Evolutionary conservation across 257 asterid species (phyloP).

Genomic region (Nyctanthes arbortristis): DNA sequence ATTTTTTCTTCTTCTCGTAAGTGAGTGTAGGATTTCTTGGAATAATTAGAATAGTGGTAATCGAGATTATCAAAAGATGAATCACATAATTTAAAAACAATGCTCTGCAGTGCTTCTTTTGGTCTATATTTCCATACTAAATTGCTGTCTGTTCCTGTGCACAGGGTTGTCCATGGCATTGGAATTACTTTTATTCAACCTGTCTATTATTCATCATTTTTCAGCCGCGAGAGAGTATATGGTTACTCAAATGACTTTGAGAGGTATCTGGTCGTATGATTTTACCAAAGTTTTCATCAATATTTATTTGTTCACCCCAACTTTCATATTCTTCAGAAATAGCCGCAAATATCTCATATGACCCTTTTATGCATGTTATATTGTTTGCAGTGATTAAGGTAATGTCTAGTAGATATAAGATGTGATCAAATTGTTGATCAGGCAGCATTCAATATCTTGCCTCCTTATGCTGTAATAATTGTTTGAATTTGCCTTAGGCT

Average conservation of each 20-base stretch:
- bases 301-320: constrained; percentile 7
- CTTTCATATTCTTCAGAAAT: not conserved
- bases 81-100: constrained; percentile 1
- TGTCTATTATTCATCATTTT: constrained; percentile 63
- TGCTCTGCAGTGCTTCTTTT: not conserved
- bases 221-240: constrained; percentile 59
- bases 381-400: constrained; percentile 12
- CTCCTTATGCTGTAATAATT: not conserved
- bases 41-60: constrained; percentile 13
- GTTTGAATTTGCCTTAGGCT: constrained; percentile 1
- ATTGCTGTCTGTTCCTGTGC: constrained; percentile 28
- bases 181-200: constrained; percentile 84
- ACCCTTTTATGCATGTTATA: constrained; percentile 1
- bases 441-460: not conserved
- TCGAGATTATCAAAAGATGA: constrained; percentile 9
- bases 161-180: constrained; percentile 79
- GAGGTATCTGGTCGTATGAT: constrained; percentile 46
- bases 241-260: constrained; percentile 77
- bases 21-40: not conserved
- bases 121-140: constrained; percentile 7
- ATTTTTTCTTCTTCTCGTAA: not conserved
- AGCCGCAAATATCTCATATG: not conserved
- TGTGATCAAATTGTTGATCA: not conserved
- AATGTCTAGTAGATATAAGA: constrained; percentile 14
- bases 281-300: constrained; percentile 3